Evolutionary conservation across 805 yeast species (phyloP).

Genomic region (Candida awuae): DNA sequence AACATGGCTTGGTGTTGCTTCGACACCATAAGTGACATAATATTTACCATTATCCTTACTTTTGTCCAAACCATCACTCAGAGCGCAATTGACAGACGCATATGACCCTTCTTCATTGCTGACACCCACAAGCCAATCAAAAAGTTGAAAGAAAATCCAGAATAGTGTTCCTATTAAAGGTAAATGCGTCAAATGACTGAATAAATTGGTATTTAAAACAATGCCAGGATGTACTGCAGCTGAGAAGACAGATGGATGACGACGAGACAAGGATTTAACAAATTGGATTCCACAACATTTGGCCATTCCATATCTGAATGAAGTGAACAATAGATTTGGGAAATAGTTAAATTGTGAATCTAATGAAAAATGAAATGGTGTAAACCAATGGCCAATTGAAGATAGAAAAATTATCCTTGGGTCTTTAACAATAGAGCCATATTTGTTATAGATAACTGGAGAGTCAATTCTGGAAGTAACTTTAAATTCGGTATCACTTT

Average conservation of each 20-base stretch:
- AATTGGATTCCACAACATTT: constrained; percentile 74
- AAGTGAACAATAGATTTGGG: constrained; percentile 66
- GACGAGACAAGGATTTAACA: constrained; percentile 52
- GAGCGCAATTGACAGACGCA: constrained; percentile 55
- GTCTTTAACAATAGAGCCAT: constrained; percentile 15
- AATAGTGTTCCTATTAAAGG: constrained; percentile 72
- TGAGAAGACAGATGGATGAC: constrained; percentile 58
- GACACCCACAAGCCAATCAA: constrained; percentile 64
- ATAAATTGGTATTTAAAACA: constrained; percentile 73
- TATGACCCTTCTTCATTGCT: constrained; percentile 63
- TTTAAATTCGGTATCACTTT: constrained; percentile 1
- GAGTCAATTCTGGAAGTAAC: neutral
- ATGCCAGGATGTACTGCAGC: constrained; percentile 77
- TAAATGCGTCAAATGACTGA: constrained; percentile 67
- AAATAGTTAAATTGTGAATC: constrained; percentile 41
- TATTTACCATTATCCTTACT: constrained; percentile 64
- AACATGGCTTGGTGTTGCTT: constrained; percentile 46
- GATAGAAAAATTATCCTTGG: constrained; percentile 58
- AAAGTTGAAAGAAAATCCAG: constrained; percentile 62
- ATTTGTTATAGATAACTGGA: constrained; percentile 1
- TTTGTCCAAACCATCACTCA: constrained; percentile 41
- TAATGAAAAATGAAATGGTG: constrained; percentile 40
- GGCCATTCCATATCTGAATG: constrained; percentile 72
- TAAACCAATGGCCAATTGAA: constrained; percentile 57
- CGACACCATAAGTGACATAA: constrained; percentile 52